Evolutionary conservation across 345 rosid genomes (phyloP), one percentile per base, ranked within the genome.

Genomic region (Eucalyptus fibrosa): DNA sequence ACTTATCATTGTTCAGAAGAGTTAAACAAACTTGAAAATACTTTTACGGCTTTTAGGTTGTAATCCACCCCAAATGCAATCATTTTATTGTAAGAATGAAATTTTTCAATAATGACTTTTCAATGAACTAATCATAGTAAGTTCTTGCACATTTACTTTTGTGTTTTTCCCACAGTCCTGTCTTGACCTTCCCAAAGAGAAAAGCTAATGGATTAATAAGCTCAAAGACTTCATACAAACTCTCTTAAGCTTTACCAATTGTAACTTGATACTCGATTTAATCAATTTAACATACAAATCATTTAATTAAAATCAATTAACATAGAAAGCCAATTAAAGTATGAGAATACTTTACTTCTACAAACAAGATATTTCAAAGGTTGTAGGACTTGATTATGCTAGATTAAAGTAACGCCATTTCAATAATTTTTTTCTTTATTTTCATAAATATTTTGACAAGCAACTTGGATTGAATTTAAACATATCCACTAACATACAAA

Each of bases 351-450:
- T 60, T 60, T 60, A 60, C 16, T 28, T 60, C 1, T 60, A 60
- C 32, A 0, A 60, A 60, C 32, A 0, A 60, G 32, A 60, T 12
- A 60, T 60, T 60, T 28, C 28, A 56, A 60, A 26, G 69, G 16
- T 26, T 12, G 0, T 12, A 12, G 7, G 16, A 12, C 8, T 28
- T 28, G 30, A 60, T 12, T 6, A 13, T 0, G 69, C 32, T 60
- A 60, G 69, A 60, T 60, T 28, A 28, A 28, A 26, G 8, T 28
- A 26, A 60, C 9, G 1, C 17, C 69, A 60, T 60, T 60, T 60
- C 8, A 12, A 5, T 26, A 60, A 3, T 1, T 1, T 3, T 6
- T 60, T 28, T 60, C 32, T 60, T 60, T 60, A 60, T 28, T 26
- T 60, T 26, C 69, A 60, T 26, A 60, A 60, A 60, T 60, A 60